A percentile compares a stretch with the other conserved stretches of the same genome.
phyloP scores from a whole-genome alignment of 2,329 filamentous ascomycete genomes.

The Iodosphaeria phyllophila region DNA sequence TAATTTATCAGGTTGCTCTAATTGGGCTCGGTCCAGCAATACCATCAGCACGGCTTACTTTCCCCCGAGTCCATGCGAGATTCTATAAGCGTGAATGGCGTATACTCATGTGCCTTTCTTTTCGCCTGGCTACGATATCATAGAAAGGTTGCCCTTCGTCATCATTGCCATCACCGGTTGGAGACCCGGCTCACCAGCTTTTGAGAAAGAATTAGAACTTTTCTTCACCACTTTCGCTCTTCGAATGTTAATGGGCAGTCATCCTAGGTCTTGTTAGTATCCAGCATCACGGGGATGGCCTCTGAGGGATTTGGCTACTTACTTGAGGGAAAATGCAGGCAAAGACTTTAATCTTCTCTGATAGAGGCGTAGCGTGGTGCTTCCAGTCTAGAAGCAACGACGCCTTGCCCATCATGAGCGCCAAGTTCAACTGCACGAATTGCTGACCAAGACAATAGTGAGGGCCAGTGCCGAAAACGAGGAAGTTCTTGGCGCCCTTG shows the following conservation, averaged over 20 bases:
- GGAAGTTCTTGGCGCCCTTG: slow-evolving; percentile 77
- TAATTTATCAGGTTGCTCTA: too few relatives aligned
- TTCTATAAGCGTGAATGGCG: too few relatives aligned
- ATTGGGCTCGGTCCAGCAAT: too few relatives aligned
- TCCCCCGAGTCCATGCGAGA: too few relatives aligned
- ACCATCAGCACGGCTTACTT: too few relatives aligned
- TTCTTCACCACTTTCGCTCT: slow-evolving; percentile 25
- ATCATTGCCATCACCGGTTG: too few relatives aligned
- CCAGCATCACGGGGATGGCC: slow-evolving; percentile 2
- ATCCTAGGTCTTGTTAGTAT: slow-evolving; percentile 34
- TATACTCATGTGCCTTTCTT: too few relatives aligned
- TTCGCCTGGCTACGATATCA: too few relatives aligned
- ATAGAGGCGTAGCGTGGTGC: slow-evolving; percentile 65
- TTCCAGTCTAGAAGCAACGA: slow-evolving; percentile 76
- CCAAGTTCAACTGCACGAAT: slow-evolving; percentile 79
- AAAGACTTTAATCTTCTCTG: slow-evolving; percentile 95
- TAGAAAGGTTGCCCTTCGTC: too few relatives aligned
- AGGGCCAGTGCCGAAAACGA: slow-evolving; percentile 88
- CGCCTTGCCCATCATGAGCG: slow-evolving; percentile 78
- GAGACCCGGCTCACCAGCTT: too few relatives aligned
- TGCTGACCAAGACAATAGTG: slow-evolving; percentile 94
- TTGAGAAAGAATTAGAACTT: background rate
- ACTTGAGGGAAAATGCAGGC: slow-evolving; percentile 96
- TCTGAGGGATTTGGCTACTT: slow-evolving; percentile 16
- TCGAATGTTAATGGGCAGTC: slow-evolving; percentile 66